Conservation (phyloP, 768 basidiomycete genomes). For the button mushroom (Agaricus bisporus) region DNA sequence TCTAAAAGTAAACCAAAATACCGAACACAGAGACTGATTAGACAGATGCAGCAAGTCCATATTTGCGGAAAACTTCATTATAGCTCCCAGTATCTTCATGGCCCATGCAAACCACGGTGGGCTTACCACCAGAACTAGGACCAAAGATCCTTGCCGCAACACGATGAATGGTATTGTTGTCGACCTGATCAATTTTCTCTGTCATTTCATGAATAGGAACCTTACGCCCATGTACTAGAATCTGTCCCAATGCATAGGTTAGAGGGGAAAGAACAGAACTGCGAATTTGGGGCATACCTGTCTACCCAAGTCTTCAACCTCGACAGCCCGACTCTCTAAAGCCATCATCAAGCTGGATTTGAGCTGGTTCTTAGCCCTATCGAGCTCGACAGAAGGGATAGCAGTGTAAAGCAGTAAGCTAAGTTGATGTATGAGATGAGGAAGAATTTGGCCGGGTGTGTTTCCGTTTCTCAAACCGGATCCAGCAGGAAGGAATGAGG, state of each 20-base stretch:
- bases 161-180: conserved; percentile 59
- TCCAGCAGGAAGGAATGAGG: conserved; percentile 68
- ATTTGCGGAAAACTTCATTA: conserved; percentile 57
- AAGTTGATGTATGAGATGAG: conserved; percentile 84
- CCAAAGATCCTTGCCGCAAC: conserved; percentile 78
- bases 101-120: conserved; percentile 83
- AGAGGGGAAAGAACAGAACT: not conserved
- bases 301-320: conserved; percentile 86
- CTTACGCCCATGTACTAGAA: conserved; percentile 82
- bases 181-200: conserved; percentile 74
- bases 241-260: conserved; percentile 30
- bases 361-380: conserved; percentile 91
- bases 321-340: conserved; percentile 77
- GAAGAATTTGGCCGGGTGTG: conserved; percentile 65
- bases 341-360: conserved; percentile 93
- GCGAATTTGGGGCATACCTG: conserved; percentile 43
- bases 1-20: conserved; percentile 3
- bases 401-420: conserved; percentile 71
- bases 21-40: conserved; percentile 6
- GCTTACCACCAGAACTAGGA: conserved; percentile 50
- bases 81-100: conserved; percentile 71
- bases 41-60: conserved; percentile 44
- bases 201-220: conserved; percentile 90
- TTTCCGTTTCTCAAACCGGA: conserved; percentile 53
- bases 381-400: conserved; percentile 64